Base-by-base conservation (phyloP, 495 filamentous ascomycete species). In the Emericellopsis terricola region DNA sequence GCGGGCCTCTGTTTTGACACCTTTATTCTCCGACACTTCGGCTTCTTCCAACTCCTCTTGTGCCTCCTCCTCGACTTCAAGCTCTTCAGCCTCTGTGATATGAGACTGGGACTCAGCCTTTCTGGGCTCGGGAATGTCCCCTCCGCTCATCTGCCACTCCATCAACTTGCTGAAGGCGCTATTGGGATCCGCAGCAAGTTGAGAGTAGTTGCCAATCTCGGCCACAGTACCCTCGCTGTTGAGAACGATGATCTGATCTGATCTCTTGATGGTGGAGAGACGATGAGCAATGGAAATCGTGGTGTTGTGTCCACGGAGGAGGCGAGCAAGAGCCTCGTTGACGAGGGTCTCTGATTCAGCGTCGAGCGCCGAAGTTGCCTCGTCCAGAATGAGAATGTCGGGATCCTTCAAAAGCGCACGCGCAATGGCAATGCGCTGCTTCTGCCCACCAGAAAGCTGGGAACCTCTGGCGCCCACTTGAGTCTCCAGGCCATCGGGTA, bases 111-210 rank as follows among this genome's bases (percentile, higher is more conserved):
- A 18, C 7, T 47, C 50, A 0, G 33, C 34, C 35, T 44, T 34
- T 9, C 40, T 43, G 8, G 38, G 38, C 0, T 48, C 47, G 0
- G 54, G 46, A 1, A 56, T 52, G 26, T 91, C 83, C 8, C 77
- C 76, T 10, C 85, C 91, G 41, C 69, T 87, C 69, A 96, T 79
- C 57, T 97, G 89, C 91, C 91, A 97, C 52, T 96, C 85, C 89
- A 97, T 97, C 31, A 97, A 62, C 56, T 80, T 82, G 19, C 72
- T 85, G 49, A 97, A 97, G 5, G 85, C 81, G 26, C 86, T 87
- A 16, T 77, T 57, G 3, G 64, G 65, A 24, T 78, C 72, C 14
- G 62, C 55, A 42, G 73, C 79, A 17, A 97, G 64, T 37, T 83
- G 71, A 10, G 68, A 58, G 49, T 89, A 97, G 23, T 73, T 75